These are phyloP conservation scores for Monosporascus sp. DNA, from an alignment of 2,329 filamentous ascomycete species.

Conservation along the genomic window DNA sequence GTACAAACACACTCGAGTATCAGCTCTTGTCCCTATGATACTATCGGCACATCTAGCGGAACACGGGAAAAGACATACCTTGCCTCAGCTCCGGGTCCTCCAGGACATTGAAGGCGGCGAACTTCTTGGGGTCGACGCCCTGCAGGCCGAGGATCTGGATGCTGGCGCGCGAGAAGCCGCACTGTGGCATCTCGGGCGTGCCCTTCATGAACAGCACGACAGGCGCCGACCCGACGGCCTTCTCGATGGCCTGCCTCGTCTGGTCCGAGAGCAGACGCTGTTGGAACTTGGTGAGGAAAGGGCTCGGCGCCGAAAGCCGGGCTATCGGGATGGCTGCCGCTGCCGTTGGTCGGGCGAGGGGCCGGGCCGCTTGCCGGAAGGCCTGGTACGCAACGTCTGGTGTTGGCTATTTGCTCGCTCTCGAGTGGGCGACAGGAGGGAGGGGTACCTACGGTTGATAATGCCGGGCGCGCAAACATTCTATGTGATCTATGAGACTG, in stretches of 20 bases:
- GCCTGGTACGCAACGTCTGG: conserved; percentile 25
- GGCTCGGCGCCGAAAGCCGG: conserved; percentile 11
- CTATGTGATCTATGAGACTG: neutral
- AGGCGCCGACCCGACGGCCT: conserved; percentile 78
- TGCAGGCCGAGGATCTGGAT: conserved; percentile 94
- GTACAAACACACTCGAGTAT: neutral
- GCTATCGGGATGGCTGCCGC: conserved; percentile 1
- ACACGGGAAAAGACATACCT: conserved; percentile 43
- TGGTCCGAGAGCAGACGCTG: conserved; percentile 73
- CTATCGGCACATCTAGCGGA: no score
- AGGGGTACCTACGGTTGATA: neutral
- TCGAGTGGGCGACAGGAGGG: neutral
- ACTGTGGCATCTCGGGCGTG: conserved; percentile 91
- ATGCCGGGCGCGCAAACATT: neutral
- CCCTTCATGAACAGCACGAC: conserved; percentile 99
- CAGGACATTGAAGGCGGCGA: conserved; percentile 96
- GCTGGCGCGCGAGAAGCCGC: conserved; percentile 89
- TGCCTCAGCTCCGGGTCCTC: conserved; percentile 82
- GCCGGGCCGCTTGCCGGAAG: conserved; percentile 40
- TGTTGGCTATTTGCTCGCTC: neutral
- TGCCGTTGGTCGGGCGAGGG: conserved; percentile 16
- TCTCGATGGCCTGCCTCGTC: conserved; percentile 79
- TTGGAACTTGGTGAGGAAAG: conserved; percentile 31
- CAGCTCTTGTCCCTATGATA: neutral
- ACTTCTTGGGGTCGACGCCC: conserved; percentile 91